These are phyloP conservation scores for Kregervanrija pseudodelftensis DNA, from an alignment of 805 yeast species.

Conservation along the genomic window DNA sequence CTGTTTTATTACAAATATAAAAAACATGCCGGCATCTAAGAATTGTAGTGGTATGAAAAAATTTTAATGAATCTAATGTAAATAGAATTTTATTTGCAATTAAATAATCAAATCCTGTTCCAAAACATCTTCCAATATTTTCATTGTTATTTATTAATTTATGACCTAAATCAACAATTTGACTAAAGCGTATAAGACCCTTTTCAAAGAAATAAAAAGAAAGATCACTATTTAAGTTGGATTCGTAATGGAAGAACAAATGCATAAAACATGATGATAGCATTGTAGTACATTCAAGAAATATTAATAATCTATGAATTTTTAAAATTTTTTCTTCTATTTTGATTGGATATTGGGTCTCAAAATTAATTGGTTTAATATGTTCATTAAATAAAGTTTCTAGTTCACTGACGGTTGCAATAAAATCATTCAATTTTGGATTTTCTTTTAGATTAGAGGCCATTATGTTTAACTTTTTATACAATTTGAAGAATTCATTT, in stretches of 20 bases:
- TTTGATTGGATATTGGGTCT: constrained; percentile 1
- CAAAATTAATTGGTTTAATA: constrained; percentile 9
- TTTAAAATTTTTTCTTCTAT: constrained; percentile 13
- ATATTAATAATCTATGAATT: constrained; percentile 12
- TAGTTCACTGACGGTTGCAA: constrained; percentile 25
- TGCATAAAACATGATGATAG: constrained; percentile 29
- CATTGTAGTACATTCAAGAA: constrained; percentile 12
- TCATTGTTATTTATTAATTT: constrained; percentile 23
- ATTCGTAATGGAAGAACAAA: constrained; percentile 35
- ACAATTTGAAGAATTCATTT: constrained; percentile 24
- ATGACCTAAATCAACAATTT: constrained; percentile 28
- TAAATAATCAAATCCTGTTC: constrained; percentile 33
- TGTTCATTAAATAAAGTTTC: constrained; percentile 28
- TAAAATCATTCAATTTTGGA: constrained; percentile 30
- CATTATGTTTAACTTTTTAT: constrained; percentile 25
- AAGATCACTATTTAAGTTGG: constrained; percentile 19
- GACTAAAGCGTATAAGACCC: constrained; percentile 17
- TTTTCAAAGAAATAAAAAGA: constrained; percentile 32
- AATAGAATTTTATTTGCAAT: constrained; percentile 31
- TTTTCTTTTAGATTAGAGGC: constrained; percentile 28
- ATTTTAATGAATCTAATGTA: constrained; percentile 1
- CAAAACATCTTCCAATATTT: constrained; percentile 31
- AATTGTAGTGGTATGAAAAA: no score
- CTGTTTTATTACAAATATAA: no score
- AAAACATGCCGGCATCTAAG: no score